phyloP scores from a whole-genome alignment of 2,329 filamentous ascomycete genomes.

The Penicillium sumatraense region DNA sequence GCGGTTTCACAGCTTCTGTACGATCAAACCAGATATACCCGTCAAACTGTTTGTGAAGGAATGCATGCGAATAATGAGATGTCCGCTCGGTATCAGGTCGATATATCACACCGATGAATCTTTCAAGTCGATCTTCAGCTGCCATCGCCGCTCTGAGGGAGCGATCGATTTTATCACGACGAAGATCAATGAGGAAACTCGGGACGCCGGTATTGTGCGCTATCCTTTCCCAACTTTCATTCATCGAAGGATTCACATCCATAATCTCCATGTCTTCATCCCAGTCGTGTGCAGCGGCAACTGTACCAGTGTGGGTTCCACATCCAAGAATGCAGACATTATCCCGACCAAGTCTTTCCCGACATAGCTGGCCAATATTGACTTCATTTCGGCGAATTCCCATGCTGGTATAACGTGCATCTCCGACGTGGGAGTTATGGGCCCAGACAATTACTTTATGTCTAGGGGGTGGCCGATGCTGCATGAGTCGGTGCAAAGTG shows the following conservation, averaged over 20 bases:
- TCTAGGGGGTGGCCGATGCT: conserved; percentile 41
- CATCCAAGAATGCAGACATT: conserved; percentile 53
- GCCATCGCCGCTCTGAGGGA: conserved; percentile 43
- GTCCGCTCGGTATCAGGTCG: conserved; percentile 53
- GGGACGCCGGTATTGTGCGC: conserved; percentile 53
- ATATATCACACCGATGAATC: conserved; percentile 61
- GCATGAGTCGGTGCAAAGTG: conserved; percentile 51
- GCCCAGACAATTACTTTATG: conserved; percentile 59
- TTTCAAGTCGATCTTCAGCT: conserved; percentile 47
- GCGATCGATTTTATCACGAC: conserved; percentile 40
- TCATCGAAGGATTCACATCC: conserved; percentile 51
- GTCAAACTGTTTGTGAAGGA: conserved; percentile 56
- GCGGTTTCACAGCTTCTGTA: conserved; percentile 49
- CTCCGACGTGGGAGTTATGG: conserved; percentile 59
- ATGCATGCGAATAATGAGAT: conserved; percentile 55
- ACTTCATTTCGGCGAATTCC: conserved; percentile 49
- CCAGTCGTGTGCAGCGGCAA: conserved; percentile 58
- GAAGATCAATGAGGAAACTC: conserved; percentile 54
- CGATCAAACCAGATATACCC: conserved; percentile 57
- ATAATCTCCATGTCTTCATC: conserved; percentile 57
- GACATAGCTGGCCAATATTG: conserved; percentile 60
- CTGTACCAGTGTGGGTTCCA: conserved; percentile 56
- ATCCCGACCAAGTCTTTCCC: conserved; percentile 47
- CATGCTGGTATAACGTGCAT: conserved; percentile 59
- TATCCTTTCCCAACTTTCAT: conserved; percentile 55